phyloP scores from a whole-genome alignment of 1,284 basidiomycete species.

The Meira nashicola region DNA sequence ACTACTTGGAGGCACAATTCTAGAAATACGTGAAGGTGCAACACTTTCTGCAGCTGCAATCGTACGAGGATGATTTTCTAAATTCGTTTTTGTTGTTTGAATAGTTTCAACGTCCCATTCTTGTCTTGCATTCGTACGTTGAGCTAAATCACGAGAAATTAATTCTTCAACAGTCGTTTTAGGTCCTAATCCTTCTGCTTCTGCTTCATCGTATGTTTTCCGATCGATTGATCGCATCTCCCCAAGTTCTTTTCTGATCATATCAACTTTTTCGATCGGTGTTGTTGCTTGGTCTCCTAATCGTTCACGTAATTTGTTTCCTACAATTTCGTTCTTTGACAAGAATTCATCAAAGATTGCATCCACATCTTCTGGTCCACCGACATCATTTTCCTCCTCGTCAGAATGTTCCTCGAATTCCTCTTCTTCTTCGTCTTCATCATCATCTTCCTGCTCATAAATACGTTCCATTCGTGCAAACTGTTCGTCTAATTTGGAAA shows the following conservation, averaged over 20 bases:
- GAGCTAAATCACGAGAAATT: slow-evolving; percentile 13
- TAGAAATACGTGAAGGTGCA: neutral
- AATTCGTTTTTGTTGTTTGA: slow-evolving; percentile 47
- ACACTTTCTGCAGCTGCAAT: slow-evolving; percentile 18
- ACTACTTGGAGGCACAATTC: neutral
- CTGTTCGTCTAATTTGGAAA: slow-evolving; percentile 81
- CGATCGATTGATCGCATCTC: slow-evolving; percentile 30
- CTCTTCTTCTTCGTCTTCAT: slow-evolving; percentile 68
- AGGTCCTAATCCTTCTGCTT: slow-evolving; percentile 51
- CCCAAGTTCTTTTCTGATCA: slow-evolving; percentile 41
- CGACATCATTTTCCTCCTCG: slow-evolving; percentile 62
- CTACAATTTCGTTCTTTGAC: slow-evolving; percentile 85
- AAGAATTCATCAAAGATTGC: slow-evolving; percentile 90
- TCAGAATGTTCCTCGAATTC: slow-evolving; percentile 64
- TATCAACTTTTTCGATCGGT: slow-evolving; percentile 66
- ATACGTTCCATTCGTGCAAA: slow-evolving; percentile 62
- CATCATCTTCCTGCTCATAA: slow-evolving; percentile 65
- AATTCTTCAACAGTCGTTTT: slow-evolving; percentile 54
- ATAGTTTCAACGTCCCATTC: slow-evolving; percentile 52
- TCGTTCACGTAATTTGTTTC: slow-evolving; percentile 67
- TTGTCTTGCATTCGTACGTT: slow-evolving; percentile 21
- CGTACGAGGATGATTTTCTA: slow-evolving; percentile 49
- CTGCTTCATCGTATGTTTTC: slow-evolving; percentile 45
- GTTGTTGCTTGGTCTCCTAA: slow-evolving; percentile 40
- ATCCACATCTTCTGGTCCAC: slow-evolving; percentile 77